These are phyloP conservation scores for Xylaria palmicola DNA, from an alignment of 495 filamentous ascomycete species.

Conservation along the genomic window DNA sequence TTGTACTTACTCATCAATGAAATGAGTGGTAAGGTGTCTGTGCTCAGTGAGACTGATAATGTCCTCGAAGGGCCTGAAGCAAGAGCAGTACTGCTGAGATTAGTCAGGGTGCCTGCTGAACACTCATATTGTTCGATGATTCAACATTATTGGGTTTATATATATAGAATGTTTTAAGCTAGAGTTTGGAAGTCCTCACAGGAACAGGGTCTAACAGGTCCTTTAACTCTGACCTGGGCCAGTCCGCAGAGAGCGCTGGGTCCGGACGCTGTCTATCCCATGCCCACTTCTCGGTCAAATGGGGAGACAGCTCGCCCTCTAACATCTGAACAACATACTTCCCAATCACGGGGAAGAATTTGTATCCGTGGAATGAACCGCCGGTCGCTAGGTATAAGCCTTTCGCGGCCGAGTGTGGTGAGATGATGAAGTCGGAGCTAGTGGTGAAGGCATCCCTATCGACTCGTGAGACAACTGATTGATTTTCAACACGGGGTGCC, in stretches of 20 bases:
- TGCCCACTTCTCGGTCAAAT: slow-evolving; percentile 51
- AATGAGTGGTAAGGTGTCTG: too few species aligned
- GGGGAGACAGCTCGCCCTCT: slow-evolving; percentile 43
- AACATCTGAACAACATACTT: slow-evolving; percentile 60
- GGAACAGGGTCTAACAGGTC: slow-evolving; percentile 21
- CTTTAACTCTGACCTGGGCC: slow-evolving; percentile 26
- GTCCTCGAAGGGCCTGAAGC: too few species aligned
- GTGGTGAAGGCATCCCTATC: slow-evolving; percentile 37
- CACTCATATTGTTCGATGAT: too few species aligned
- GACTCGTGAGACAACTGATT: background rate
- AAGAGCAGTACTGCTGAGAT: too few species aligned
- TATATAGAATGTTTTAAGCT: background rate
- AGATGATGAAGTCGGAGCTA: slow-evolving; percentile 57
- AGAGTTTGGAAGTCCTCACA: slow-evolving; percentile 1
- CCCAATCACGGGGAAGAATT: slow-evolving; percentile 65
- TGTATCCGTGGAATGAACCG: slow-evolving; percentile 55
- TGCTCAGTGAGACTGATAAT: too few species aligned
- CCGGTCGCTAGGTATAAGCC: slow-evolving; percentile 46
- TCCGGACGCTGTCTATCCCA: slow-evolving; percentile 46
- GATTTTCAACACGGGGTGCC: background rate
- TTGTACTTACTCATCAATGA: too few species aligned
- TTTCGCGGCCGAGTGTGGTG: slow-evolving; percentile 50
- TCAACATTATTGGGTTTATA: too few species aligned
- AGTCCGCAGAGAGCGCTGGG: slow-evolving; percentile 15
- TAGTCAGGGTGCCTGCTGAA: too few species aligned